Conservation (phyloP, 2,329 filamentous ascomycete genomes). For the Metarhizium anisopliae region DNA sequence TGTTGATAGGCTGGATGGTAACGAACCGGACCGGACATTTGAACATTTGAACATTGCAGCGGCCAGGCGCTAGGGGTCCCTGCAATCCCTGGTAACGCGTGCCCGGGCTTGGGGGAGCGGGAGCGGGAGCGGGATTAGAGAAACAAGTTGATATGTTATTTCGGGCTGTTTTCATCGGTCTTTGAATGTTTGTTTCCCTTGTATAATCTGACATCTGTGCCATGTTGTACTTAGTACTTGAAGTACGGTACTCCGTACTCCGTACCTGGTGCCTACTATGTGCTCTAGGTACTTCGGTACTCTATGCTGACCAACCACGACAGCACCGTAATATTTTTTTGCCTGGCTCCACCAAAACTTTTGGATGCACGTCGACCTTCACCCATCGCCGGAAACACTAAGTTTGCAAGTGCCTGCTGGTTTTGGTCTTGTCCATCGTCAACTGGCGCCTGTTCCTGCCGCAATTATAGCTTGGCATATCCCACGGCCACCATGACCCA, state of each 20-base stretch:
- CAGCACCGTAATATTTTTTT: no score
- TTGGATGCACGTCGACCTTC: background rate
- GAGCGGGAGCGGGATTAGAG: no score
- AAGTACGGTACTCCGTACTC: no score
- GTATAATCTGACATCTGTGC: background rate
- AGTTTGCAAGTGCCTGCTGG: background rate
- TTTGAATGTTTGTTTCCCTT: conserved; percentile 1
- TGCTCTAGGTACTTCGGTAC: no score
- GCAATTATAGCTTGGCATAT: background rate
- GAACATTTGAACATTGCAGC: background rate
- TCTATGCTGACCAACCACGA: no score
- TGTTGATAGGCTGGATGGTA: background rate
- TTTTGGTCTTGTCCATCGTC: background rate
- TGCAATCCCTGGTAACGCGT: no score
- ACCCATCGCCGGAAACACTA: background rate
- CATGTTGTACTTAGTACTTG: no score
- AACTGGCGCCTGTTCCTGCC: background rate
- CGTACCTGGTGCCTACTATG: no score
- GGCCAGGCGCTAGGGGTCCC: no score
- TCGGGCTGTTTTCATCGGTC: no score
- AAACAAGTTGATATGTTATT: no score
- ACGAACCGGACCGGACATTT: background rate
- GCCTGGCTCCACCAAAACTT: conserved; percentile 7
- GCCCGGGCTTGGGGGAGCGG: no score
- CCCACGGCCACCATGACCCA: conserved; percentile 15